These are phyloP conservation scores for Lactifluus rugatus DNA, from an alignment of 768 basidiomycete genomes.

Conservation along the genomic window DNA sequence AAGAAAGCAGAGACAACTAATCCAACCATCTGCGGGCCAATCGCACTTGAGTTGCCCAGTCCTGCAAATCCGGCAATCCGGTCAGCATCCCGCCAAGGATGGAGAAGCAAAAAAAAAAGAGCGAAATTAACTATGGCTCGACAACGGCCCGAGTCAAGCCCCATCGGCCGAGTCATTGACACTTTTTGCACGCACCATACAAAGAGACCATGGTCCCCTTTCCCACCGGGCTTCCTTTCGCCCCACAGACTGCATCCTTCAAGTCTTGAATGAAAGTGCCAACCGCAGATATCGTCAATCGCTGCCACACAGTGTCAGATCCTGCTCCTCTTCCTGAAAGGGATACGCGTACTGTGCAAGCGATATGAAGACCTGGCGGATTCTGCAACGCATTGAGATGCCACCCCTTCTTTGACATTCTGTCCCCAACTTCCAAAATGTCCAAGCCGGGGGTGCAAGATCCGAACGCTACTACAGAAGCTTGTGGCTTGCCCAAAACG, in stretches of 20 bases:
- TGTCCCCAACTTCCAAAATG: constrained; percentile 84
- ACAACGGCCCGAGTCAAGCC: too few relatives aligned
- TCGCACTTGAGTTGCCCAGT: constrained; percentile 19
- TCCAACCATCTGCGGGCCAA: constrained; percentile 19
- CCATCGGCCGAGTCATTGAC: neutral
- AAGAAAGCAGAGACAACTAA: constrained; percentile 14
- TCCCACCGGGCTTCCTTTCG: constrained; percentile 52
- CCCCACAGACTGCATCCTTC: constrained; percentile 63
- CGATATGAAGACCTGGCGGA: constrained; percentile 85
- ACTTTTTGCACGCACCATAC: constrained; percentile 53
- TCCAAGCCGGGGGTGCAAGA: constrained; percentile 44
- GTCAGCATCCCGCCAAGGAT: neutral
- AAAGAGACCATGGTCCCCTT: constrained; percentile 85
- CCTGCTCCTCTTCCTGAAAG: neutral
- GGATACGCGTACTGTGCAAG: constrained; percentile 64
- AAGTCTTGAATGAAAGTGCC: constrained; percentile 81
- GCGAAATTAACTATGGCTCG: neutral
- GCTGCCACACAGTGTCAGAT: constrained; percentile 33
- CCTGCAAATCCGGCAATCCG: neutral
- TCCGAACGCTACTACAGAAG: constrained; percentile 85
- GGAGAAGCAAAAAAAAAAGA: neutral
- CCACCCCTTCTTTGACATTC: constrained; percentile 81
- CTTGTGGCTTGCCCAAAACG: constrained; percentile 81
- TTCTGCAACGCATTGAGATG: constrained; percentile 77
- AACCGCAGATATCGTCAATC: constrained; percentile 65